phyloP scores from a whole-genome alignment of 768 basidiomycete species.

The Naematelia encephala region DNA sequence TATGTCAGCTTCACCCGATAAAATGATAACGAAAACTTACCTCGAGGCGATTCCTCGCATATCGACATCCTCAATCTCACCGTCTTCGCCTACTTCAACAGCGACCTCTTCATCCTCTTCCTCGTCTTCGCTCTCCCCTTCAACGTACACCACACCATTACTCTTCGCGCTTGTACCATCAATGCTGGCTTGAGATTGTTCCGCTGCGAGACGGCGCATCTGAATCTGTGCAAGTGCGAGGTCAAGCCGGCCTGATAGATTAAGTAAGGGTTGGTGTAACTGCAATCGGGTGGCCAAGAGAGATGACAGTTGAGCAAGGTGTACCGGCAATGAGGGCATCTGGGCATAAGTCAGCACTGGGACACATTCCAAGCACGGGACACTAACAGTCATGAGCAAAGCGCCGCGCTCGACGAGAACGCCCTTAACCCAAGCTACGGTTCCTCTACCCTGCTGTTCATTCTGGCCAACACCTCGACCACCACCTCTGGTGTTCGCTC shows the following conservation, averaged over 20 bases:
- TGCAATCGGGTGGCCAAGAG: conserved; percentile 71
- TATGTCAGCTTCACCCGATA: conserved; percentile 58
- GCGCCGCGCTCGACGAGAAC: conserved; percentile 82
- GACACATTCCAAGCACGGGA: not conserved
- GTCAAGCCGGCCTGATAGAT: conserved; percentile 83
- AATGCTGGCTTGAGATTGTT: conserved; percentile 49
- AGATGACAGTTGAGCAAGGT: conserved; percentile 76
- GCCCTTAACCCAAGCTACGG: conserved; percentile 57
- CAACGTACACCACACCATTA: conserved; percentile 72
- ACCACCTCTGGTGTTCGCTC: conserved; percentile 69
- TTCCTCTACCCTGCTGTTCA: conserved; percentile 48
- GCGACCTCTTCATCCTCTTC: conserved; percentile 57
- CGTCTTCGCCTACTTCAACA: conserved; percentile 37
- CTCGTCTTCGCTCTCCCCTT: conserved; percentile 60
- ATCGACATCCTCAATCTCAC: conserved; percentile 48
- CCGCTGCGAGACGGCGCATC: conserved; percentile 71
- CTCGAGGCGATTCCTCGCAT: conserved; percentile 20
- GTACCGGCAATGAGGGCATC: conserved; percentile 89
- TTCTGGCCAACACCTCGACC: conserved; percentile 62
- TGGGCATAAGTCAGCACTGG: conserved; percentile 47
- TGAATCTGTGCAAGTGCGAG: conserved; percentile 92
- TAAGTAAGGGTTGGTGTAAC: conserved; percentile 77
- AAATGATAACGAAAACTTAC: conserved; percentile 68
- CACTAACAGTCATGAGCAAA: conserved; percentile 86
- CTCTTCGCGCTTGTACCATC: conserved; percentile 57